These are phyloP conservation scores for Pleurotus djamor DNA, from an alignment of 768 basidiomycete genomes.

Conservation along the genomic window DNA sequence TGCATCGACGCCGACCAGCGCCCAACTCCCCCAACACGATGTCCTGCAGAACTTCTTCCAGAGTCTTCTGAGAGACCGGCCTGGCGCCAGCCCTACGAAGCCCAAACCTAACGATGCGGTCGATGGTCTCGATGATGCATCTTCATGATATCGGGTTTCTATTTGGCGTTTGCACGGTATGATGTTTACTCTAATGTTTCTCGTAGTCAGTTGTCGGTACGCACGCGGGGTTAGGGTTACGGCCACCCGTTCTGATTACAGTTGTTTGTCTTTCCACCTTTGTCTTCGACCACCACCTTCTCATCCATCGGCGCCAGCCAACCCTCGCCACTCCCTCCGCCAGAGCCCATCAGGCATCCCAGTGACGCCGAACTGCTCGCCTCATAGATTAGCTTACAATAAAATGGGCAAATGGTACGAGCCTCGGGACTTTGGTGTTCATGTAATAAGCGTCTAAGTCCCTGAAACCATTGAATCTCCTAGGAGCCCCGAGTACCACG, in stretches of 20 bases:
- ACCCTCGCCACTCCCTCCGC: not conserved
- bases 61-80: constrained; percentile 69
- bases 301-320: not conserved
- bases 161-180: too few species aligned
- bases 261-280: constrained; percentile 5
- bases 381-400: not conserved
- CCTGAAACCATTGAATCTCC: not conserved
- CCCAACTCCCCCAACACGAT: constrained; percentile 71
- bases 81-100: constrained; percentile 18
- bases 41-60: constrained; percentile 89
- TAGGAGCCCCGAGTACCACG: constrained; percentile 73
- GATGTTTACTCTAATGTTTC: too few species aligned
- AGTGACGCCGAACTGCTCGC: not conserved
- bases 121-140: constrained; percentile 33
- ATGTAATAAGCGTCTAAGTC: constrained; percentile 7
- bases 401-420: constrained; percentile 75
- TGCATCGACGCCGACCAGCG: constrained; percentile 44
- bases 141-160: constrained; percentile 15
- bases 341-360: too few species aligned
- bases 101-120: constrained; percentile 31
- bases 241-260: constrained; percentile 8
- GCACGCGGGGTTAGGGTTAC: constrained; percentile 4
- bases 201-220: too few species aligned
- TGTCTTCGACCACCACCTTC: constrained; percentile 10
- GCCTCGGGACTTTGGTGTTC: not conserved